These are phyloP conservation scores for Candida corydali DNA, from an alignment of 805 yeast species.

Conservation along the genomic window DNA sequence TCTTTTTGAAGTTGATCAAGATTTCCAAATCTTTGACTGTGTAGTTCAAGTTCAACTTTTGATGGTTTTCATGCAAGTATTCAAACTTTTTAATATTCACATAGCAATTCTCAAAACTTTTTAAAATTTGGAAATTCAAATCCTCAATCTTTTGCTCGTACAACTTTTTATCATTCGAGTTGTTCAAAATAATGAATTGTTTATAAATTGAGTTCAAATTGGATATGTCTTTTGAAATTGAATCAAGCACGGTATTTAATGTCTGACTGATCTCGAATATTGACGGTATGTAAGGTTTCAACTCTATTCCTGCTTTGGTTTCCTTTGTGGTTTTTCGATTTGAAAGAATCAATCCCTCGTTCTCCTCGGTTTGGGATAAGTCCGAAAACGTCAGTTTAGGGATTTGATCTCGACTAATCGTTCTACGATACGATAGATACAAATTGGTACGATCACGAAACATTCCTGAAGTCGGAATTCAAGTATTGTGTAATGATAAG, in stretches of 20 bases:
- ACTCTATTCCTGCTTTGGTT: slow-evolving; percentile 43
- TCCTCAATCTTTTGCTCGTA: slow-evolving; percentile 79
- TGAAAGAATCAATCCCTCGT: slow-evolving; percentile 44
- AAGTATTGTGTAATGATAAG: too few relatives aligned
- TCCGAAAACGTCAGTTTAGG: slow-evolving; percentile 27
- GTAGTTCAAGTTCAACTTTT: slow-evolving; percentile 38
- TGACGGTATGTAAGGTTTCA: slow-evolving; percentile 70
- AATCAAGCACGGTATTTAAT: slow-evolving; percentile 57
- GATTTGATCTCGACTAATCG: slow-evolving; percentile 59
- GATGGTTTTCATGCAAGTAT: slow-evolving; percentile 34
- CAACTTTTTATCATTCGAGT: slow-evolving; percentile 61
- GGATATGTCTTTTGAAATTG: slow-evolving; percentile 51
- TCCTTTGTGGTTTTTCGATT: slow-evolving; percentile 18
- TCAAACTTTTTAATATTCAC: slow-evolving; percentile 65
- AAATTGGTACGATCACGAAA: slow-evolving; percentile 93
- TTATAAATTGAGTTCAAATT: slow-evolving; percentile 69
- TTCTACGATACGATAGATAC: slow-evolving; percentile 81
- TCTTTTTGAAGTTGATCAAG: slow-evolving; percentile 76
- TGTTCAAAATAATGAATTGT: slow-evolving; percentile 78
- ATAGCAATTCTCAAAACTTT: slow-evolving; percentile 74
- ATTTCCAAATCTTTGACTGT: slow-evolving; percentile 53
- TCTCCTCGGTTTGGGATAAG: slow-evolving; percentile 50
- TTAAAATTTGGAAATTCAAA: slow-evolving; percentile 69
- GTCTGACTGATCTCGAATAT: slow-evolving; percentile 71
- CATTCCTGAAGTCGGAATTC: too few relatives aligned